Evolutionary conservation across 1,284 basidiomycete genomes (phyloP), one percentile per base, ranked within the genome.

Genomic region (Sporisorium sorghi): DNA sequence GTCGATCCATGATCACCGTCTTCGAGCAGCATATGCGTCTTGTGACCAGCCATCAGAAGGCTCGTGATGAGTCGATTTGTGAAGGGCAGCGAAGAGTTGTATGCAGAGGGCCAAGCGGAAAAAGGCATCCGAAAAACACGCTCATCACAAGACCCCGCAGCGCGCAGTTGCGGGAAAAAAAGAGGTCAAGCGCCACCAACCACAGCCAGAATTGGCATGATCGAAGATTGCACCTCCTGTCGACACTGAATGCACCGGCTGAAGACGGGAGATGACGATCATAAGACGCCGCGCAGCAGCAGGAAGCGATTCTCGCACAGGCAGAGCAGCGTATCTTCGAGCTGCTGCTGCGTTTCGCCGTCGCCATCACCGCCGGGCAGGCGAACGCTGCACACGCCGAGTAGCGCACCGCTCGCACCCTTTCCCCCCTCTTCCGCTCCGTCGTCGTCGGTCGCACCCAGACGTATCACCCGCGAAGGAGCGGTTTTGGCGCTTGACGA

Each of bases 281-380:
- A 70, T 23, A 74, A 32, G n/a, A 75, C n/a, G 17, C 68, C 73
- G 28, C 60, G 57, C 1, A 71, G 53, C 39, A 75, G 30, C 14
- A 75, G 32, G 4, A 75, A 23, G 15, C 60, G 51, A 12, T 75
- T 67, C 35, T 75, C 73, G 61, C 73, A 75, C 0, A 75, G 57
- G 28, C 73, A 71, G 3, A 71, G 47, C 21, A 75, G 57, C 30
- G 46, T 51, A 2, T 75, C 60, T 33, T 58, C 58, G 53, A 28
- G 21, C 32, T 37, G 14, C 35, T 17, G 2, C 14, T 37, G 10
- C 10, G 10, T 14, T 3, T 35, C 33, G 33, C 33, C 15, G 12
- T 37, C 37, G 11, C 39, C 33, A 30, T 49, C 32, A 33, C 30
- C 43, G 28, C 39, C 5, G 24, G 54, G 50, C 14, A 69, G 54